Evolutionary conservation across 495 filamentous ascomycete species (phyloP), one percentile per base, ranked within the genome.

Genomic region (Rhypophila decipiens): DNA sequence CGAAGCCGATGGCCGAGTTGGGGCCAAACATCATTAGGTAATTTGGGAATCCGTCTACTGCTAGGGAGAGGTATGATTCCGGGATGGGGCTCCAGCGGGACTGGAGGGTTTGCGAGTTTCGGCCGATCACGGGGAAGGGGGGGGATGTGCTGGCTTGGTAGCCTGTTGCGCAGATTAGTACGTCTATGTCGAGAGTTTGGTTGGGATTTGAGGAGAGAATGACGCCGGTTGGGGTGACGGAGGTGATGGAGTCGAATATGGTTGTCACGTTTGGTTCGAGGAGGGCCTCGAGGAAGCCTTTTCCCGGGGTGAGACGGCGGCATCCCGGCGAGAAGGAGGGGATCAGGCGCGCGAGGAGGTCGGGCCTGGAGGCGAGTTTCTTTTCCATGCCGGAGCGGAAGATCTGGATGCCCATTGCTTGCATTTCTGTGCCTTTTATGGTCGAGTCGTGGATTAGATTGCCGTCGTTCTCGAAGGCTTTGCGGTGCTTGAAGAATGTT

Each of bases 261-360:
- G 81, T 80, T 39, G 69, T 65, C 11, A 86, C 82, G 50, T 87
- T 87, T 17, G 71, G 64, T 49, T 82, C 68, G 3, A 70, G 64
- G 1, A 88, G 65, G 4, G 84, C 75, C 49, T 87, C 83, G 8
- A 89, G 77, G 56, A 87, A 88, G 0, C 84, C 85, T 3, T 74
- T 79, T 0, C 84, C 85, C 0, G 84, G 84, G 0, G 85, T 88
- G 0, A 84, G 69, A n/a, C 85, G 79, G 21, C 84, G 77, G 51
- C 85, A 89, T 46, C 82, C 79, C 1, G 84, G 77, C 1, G 77
- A 70, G 58, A 86, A 88, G 31, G 77, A 70, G 0, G 85, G 84
- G 50, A 73, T 65, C 15, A 73, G 51, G 19, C 53, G 58, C 1
- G 56, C 42, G 17, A 61, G 43, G 31, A 73, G 63, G 33, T 69